Evolutionary conservation across 2,329 filamentous ascomycete genomes (phyloP).

Genomic region (Hymenotorrendiella dingleyae): DNA sequence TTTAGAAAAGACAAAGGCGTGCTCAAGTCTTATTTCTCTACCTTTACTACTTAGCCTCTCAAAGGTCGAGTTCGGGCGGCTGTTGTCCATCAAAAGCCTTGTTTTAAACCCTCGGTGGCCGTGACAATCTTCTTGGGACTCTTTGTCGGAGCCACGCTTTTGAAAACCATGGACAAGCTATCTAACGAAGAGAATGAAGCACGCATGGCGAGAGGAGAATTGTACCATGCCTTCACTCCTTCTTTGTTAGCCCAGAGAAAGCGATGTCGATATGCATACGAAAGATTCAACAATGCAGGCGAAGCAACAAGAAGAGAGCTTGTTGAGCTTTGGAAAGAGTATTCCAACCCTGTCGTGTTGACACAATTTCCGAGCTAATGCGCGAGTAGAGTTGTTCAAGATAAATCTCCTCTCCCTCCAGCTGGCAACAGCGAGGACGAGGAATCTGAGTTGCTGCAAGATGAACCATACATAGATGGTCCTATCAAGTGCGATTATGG

Average conservation of each 20-base stretch:
- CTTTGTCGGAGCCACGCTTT: not conserved
- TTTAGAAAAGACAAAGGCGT: too few species aligned
- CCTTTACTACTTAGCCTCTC: too few species aligned
- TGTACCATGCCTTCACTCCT: slow-evolving; percentile 70
- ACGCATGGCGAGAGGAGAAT: slow-evolving; percentile 60
- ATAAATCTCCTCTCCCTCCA: slow-evolving; percentile 58
- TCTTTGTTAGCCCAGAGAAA: slow-evolving; percentile 57
- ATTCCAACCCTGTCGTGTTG: slow-evolving; percentile 30
- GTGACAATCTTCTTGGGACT: not conserved
- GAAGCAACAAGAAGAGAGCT: slow-evolving; percentile 54
- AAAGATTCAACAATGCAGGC: slow-evolving; percentile 57
- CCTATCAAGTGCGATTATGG: slow-evolving; percentile 75
- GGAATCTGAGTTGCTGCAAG: slow-evolving; percentile 58
- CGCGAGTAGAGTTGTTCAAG: slow-evolving; percentile 40
- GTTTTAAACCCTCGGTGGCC: not conserved
- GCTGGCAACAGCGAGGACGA: slow-evolving; percentile 49
- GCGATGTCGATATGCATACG: slow-evolving; percentile 56
- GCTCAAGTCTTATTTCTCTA: too few species aligned
- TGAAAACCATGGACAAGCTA: slow-evolving; percentile 19
- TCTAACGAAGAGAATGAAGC: slow-evolving; percentile 42
- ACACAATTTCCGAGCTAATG: slow-evolving; percentile 8
- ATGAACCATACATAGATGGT: slow-evolving; percentile 63
- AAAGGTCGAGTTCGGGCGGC: too few species aligned
- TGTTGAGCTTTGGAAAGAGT: slow-evolving; percentile 68
- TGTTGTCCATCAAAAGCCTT: not conserved